Percentiles rank a stretch among this genome's conserved stretches.
Conservation (phyloP, 495 filamentous ascomycete genomes). For the Podospora pseudoanserina region DNA sequence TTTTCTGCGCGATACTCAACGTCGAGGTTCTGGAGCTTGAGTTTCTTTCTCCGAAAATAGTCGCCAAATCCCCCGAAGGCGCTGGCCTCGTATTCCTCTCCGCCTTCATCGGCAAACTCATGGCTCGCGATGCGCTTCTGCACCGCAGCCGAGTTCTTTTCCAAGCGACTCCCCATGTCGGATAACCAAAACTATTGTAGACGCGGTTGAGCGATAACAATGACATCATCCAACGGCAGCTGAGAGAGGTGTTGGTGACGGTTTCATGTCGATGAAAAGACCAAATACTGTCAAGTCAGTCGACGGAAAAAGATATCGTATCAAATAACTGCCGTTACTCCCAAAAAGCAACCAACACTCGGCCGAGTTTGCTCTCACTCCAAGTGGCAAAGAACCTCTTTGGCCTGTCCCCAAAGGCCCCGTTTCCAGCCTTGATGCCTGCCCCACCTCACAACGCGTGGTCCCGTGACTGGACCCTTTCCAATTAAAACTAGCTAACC, state of each 20-base stretch:
- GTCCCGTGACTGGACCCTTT: slow-evolving; percentile 9
- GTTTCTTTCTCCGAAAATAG: slow-evolving; percentile 90
- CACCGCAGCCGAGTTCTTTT: slow-evolving; percentile 69
- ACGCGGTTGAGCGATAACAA: slow-evolving; percentile 3
- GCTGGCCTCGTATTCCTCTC: slow-evolving; percentile 87
- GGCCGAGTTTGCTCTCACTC: not conserved
- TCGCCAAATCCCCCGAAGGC: slow-evolving; percentile 84
- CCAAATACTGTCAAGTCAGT: not conserved
- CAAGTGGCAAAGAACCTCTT: not conserved
- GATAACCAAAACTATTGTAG: not conserved
- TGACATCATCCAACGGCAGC: slow-evolving; percentile 19
- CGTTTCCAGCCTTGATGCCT: not conserved
- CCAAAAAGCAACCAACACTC: not conserved
- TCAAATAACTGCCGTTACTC: not conserved
- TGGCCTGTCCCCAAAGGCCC: not conserved
- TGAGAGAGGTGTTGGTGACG: not conserved
- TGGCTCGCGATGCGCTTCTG: slow-evolving; percentile 81
- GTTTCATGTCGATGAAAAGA: not conserved
- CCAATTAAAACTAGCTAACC: not conserved
- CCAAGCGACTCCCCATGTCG: slow-evolving; percentile 75
- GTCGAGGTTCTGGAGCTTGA: slow-evolving; percentile 93
- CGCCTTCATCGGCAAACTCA: slow-evolving; percentile 60
- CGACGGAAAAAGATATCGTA: not conserved
- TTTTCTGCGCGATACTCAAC: slow-evolving; percentile 66
- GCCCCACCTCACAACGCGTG: not conserved